A percentile compares a stretch with the other conserved stretches of the same genome.
Evolutionary conservation across 441 rosid species (phyloP).

Genomic region (Erodium trifolium): DNA sequence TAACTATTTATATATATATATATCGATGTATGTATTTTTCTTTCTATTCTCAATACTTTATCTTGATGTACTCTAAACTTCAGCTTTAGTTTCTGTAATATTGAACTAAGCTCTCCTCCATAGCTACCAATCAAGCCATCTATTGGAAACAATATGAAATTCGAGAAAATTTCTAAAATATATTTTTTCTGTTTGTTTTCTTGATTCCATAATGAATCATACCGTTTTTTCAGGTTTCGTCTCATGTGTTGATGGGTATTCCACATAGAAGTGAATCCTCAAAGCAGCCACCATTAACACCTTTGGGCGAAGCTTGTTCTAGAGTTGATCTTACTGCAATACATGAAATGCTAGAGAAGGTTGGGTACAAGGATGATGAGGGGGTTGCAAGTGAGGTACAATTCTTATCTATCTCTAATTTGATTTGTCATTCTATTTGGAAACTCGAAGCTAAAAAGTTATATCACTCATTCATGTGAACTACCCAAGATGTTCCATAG

Average conservation of each 20-base stretch:
- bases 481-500: not conserved
- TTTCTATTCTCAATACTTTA: not conserved
- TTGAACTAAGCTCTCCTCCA: not conserved
- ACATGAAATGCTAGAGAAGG: constrained; percentile 71
- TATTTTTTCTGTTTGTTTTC: not conserved
- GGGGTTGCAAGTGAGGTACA: constrained; percentile 79
- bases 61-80: constrained; percentile 8
- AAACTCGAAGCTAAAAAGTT: not conserved
- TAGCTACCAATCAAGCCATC: not conserved
- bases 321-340: constrained; percentile 80
- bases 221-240: constrained; percentile 49
- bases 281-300: constrained; percentile 46
- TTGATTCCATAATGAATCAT: constrained; percentile 4
- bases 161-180: not conserved
- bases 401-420: not conserved
- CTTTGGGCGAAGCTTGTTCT: constrained; percentile 85
- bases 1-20: not conserved
- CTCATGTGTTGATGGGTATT: constrained; percentile 63
- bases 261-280: constrained; percentile 49
- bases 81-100: not conserved
- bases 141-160: too few species aligned
- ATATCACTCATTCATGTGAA: not conserved
- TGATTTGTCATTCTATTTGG: not conserved
- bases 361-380: constrained; percentile 84
- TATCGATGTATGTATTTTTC: not conserved